Evolutionary conservation across 306 rosid species (phyloP), one percentile per base, ranked within the genome.

Genomic region (Gastrolobium bilobum): DNA sequence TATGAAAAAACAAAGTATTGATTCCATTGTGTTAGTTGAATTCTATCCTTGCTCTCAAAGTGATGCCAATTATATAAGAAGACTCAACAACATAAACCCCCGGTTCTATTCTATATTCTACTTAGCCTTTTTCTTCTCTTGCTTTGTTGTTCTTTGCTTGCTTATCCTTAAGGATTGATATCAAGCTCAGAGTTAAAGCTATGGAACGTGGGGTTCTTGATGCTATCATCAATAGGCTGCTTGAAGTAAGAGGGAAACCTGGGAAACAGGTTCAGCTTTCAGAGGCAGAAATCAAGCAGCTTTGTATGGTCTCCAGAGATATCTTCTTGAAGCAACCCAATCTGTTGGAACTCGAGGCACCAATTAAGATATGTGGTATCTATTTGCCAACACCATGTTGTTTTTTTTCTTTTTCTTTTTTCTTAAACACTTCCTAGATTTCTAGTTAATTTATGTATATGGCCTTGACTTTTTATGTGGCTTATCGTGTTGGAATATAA

Each of bases 361-460:
- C 88, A 15, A 78, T 85, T 71, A 85, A 78, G 75, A 85, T 82
- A 59, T 81, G 84, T 57, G 84, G 88, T 84, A 80, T 56, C 10
- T 42, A 29, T 79, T 53, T 42, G 1, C 47, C 14, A 54, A 53
- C 37, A 52, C 66, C 11, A 5, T n/a, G n/a, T n/a, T 77, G 14
- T 58, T 67, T 2, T 40, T 42, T 5, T 2, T 29, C 0, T 31
- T 31, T 11, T 0, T 20, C 26, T 20, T 0, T 3, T 5, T 10
- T 10, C 0, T 9, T 6, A 50, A 8, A 76, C 35, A 4, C 56
- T 80, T 73, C 0, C 20, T 51, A 4, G 10, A 13, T 77, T 44
- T 2, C 11, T 68, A 47, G 30, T 15, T 10, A 40, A 10, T 58
- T 39, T 60, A 3, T 5, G 53, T 56, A 52, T 14, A 44, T 54